Base-by-base conservation (phyloP, 257 asterid species). In the Ilex aquifolium region DNA sequence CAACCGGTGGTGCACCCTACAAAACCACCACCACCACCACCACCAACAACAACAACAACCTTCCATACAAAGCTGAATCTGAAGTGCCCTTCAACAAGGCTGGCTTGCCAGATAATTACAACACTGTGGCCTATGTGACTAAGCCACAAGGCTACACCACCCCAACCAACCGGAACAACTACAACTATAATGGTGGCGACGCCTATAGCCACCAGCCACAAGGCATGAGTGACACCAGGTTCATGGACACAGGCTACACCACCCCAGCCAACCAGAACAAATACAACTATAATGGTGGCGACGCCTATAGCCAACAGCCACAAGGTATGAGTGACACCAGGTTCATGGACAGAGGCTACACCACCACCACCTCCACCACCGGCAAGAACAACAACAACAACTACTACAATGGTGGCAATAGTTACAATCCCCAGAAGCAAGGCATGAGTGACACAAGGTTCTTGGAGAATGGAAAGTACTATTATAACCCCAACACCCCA, bases 401-500 rank as follows among this genome's bases (percentile, higher is more conserved):
- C 68, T 51, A 57, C 64, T 61, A 61, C 72, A 59, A 57, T 44
- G 77, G 68, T 6, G 81, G 73, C 7, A 30, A 56, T 13, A 50
- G 59, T 4, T 71, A 73, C 77, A 69, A 70, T 2, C 66, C 67
- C 57, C 80, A 74, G 70, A 81, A 82, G 16, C 87, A 84, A 31
- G 98, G 98, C 32, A 79, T 91, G 96, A 91, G 98, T 49, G 98
- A 91, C 42, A 91, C 98, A 1, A 83, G 98, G 30, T 60, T 62
- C 21, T 7, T 88, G 74, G 95, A 80, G 8, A 75, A 82, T 13
- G 98, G 98, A 10, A 88, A 76, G 68, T 91, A 79, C 36, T 81
- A 32, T 27, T 79, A 81, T 50, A 79, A 91, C 14, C 9, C 84
- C 0, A 74, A 62, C 29, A 40, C 72, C 4, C 95, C 70, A 21